A percentile compares a stretch with the other conserved stretches of the same genome.
Evolutionary conservation across 2,329 filamentous ascomycete genomes (phyloP).

Genomic region (Cladosporium sp.): DNA sequence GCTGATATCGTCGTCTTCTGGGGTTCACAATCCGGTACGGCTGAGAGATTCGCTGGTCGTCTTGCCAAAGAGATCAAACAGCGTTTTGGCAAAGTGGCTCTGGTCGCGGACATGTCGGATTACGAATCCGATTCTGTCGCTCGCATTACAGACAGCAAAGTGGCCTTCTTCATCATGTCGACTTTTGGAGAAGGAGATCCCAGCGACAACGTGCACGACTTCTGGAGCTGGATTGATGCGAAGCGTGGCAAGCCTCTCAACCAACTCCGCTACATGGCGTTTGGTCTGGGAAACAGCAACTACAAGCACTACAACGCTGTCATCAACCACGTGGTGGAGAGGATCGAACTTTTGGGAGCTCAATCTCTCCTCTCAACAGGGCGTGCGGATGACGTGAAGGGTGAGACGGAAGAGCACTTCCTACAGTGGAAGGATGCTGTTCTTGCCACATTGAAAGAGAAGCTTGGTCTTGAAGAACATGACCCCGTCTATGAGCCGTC

Average conservation of each 20-base stretch:
- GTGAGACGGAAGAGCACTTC: constrained; percentile 42
- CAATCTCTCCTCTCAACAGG: constrained; percentile 30
- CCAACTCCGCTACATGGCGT: constrained; percentile 37
- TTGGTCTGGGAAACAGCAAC: constrained; percentile 45
- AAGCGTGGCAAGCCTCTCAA: constrained; percentile 15
- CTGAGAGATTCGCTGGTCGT: constrained; percentile 40
- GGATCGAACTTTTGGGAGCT: constrained; percentile 33
- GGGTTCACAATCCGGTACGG: constrained; percentile 48
- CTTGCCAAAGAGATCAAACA: constrained; percentile 38
- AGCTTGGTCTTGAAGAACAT: constrained; percentile 32
- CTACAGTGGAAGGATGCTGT: constrained; percentile 39
- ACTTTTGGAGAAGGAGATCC: constrained; percentile 30
- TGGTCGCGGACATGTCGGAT: constrained; percentile 45
- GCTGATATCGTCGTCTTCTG: constrained; percentile 42
- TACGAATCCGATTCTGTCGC: constrained; percentile 34
- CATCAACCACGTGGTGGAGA: constrained; percentile 33
- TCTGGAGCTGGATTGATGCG: constrained; percentile 26
- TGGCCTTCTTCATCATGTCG: constrained; percentile 27
- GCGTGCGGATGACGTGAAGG: constrained; percentile 39
- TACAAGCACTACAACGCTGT: constrained; percentile 46
- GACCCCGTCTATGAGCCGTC: constrained; percentile 33
- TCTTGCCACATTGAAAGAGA: constrained; percentile 29
- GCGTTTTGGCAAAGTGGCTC: constrained; percentile 37
- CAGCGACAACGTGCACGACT: constrained; percentile 48
- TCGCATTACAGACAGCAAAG: constrained; percentile 15